Percentiles rank a stretch among this genome's conserved stretches.
Conservation (phyloP, 495 filamentous ascomycete species). For the Penicillium paradoxum region DNA sequence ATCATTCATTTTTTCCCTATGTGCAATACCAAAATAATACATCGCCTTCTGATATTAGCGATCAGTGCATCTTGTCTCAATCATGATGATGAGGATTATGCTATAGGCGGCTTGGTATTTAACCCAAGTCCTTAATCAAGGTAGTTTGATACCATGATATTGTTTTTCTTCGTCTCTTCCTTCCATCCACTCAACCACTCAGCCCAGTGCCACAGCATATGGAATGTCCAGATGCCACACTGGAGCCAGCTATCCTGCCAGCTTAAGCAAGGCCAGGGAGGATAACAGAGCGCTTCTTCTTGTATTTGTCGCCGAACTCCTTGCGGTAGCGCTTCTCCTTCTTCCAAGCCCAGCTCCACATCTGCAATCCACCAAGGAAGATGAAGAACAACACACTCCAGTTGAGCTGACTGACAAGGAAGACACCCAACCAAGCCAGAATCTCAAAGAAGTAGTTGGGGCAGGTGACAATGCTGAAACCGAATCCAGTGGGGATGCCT, state of each 20-base stretch:
- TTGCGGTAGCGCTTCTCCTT: constrained; percentile 87
- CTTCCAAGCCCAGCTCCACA: constrained; percentile 83
- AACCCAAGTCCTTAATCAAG: not conserved
- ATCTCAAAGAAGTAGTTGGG: constrained; percentile 97
- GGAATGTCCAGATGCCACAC: not conserved
- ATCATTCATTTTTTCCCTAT: constrained; percentile 19
- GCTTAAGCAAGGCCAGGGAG: constrained; percentile 62
- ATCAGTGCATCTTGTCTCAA: not conserved
- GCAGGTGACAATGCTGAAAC: constrained; percentile 85
- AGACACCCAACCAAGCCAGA: constrained; percentile 75
- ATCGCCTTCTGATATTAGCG: constrained; percentile 7
- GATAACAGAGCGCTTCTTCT: constrained; percentile 78
- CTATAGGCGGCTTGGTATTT: not conserved
- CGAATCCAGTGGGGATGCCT: constrained; percentile 80
- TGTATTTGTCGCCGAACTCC: constrained; percentile 86
- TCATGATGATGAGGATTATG: not conserved
- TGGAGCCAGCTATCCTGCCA: not conserved
- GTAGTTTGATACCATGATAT: not conserved
- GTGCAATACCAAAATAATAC: constrained; percentile 13
- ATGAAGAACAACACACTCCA: constrained; percentile 70
- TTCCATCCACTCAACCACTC: not conserved
- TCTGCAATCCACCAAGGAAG: constrained; percentile 60
- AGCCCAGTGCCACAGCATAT: not conserved
- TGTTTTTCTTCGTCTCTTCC: not conserved
- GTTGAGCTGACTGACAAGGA: constrained; percentile 67